Evolutionary conservation across 2,329 filamentous ascomycete genomes (phyloP).

Genomic region (Teratosphaeria destructans): DNA sequence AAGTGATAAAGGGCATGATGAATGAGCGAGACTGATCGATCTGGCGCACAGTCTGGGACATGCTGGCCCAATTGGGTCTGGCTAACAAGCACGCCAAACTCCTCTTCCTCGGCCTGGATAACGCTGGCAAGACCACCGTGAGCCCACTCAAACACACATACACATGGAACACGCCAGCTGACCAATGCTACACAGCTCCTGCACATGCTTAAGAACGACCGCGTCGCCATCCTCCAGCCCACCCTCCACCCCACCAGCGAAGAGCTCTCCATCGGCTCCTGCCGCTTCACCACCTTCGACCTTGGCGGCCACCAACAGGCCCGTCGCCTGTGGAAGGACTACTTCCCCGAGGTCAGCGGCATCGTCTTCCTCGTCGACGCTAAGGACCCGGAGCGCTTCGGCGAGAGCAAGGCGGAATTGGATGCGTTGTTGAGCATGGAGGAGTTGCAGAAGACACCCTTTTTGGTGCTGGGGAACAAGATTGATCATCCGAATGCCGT

Average conservation of each 20-base stretch:
- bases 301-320: conserved; percentile 90
- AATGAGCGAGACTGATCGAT: background rate
- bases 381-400: conserved; percentile 90
- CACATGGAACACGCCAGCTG: background rate
- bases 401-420: conserved; percentile 92
- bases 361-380: conserved; percentile 98
- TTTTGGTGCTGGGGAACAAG: conserved; percentile 96
- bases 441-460: conserved; percentile 89
- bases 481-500: conserved; percentile 96
- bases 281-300: conserved; percentile 78
- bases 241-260: conserved; percentile 89
- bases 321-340: conserved; percentile 90
- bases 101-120: conserved; percentile 84
- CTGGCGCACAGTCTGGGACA: conserved; percentile 61
- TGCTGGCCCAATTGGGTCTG: conserved; percentile 76
- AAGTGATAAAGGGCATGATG: background rate
- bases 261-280: conserved; percentile 81
- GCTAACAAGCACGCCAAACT: conserved; percentile 96
- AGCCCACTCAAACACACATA: conserved; percentile 4
- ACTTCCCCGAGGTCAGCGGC: conserved; percentile 90
- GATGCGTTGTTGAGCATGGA: conserved; percentile 92
- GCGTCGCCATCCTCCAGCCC: conserved; percentile 80
- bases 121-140: conserved; percentile 81
- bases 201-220: conserved; percentile 96
- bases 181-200: conserved; percentile 42